Evolutionary conservation across 306 rosid species (phyloP).

Genomic region (Casuarina equisetifolia): DNA sequence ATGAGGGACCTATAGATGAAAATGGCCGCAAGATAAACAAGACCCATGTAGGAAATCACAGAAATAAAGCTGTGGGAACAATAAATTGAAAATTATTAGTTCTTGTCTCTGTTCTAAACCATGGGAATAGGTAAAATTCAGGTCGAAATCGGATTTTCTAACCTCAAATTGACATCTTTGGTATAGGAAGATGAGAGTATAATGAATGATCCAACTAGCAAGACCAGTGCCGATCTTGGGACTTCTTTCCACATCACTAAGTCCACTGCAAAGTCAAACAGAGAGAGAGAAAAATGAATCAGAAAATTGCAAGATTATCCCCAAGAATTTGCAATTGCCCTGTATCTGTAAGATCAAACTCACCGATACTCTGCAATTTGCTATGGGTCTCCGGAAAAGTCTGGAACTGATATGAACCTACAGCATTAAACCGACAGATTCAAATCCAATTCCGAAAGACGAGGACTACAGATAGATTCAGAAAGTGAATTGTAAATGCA

Average conservation of each 20-base stretch:
- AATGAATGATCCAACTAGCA: constrained; percentile 69
- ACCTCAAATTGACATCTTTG: constrained; percentile 75
- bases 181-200: constrained; percentile 70
- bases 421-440: constrained; percentile 18
- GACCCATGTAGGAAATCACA: constrained; percentile 70
- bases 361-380: constrained; percentile 83
- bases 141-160: constrained; percentile 14
- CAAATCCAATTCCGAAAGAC: constrained; percentile 5
- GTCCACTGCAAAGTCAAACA: constrained; percentile 52
- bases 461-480: not conserved
- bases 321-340: not conserved
- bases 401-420: constrained; percentile 37
- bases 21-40: constrained; percentile 68
- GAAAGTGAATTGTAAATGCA: not conserved
- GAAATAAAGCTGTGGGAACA: constrained; percentile 66
- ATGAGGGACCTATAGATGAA: constrained; percentile 76
- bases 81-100: constrained; percentile 24
- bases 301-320: constrained; percentile 4
- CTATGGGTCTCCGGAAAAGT: constrained; percentile 62
- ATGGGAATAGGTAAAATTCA: not conserved
- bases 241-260: constrained; percentile 89
- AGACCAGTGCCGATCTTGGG: constrained; percentile 75
- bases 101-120: constrained; percentile 15
- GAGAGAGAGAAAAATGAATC: not conserved
- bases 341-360: constrained; percentile 17